Conservation (phyloP, 2,329 filamentous ascomycete species). For the Trichoderma polysporum region DNA sequence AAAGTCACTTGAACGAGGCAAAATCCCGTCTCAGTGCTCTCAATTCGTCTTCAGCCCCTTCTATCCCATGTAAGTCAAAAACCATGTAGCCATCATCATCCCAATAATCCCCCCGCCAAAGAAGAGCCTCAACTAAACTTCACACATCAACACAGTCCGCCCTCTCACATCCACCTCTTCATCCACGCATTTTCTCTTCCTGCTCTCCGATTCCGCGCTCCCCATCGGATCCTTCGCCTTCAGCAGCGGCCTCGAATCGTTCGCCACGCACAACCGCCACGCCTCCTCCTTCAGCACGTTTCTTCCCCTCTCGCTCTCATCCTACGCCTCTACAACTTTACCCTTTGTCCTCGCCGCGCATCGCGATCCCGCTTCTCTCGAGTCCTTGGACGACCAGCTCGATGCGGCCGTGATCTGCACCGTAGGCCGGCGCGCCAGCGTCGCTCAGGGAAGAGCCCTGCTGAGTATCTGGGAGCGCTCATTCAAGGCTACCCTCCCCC, state of each 20-base stretch:
- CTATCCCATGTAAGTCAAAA: background rate
- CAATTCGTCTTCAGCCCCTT: slow-evolving; percentile 4
- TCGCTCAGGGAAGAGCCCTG: slow-evolving; percentile 73
- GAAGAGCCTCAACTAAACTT: background rate
- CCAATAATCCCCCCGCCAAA: background rate
- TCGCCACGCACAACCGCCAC: slow-evolving; percentile 63
- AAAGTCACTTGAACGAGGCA: slow-evolving; percentile 46
- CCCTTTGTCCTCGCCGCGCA: slow-evolving; percentile 73
- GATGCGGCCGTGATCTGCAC: slow-evolving; percentile 76
- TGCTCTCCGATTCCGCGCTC: slow-evolving; percentile 78
- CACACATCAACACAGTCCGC: background rate
- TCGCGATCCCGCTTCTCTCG: slow-evolving; percentile 50
- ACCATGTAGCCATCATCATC: no score
- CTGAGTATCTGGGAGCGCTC: slow-evolving; percentile 75
- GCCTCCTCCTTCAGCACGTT: slow-evolving; percentile 59
- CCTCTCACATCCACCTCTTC: slow-evolving; percentile 26
- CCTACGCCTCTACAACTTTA: slow-evolving; percentile 69
- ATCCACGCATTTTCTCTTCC: slow-evolving; percentile 64
- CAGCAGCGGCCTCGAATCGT: slow-evolving; percentile 79
- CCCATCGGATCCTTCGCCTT: slow-evolving; percentile 87
- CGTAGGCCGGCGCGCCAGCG: slow-evolving; percentile 73
- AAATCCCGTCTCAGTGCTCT: slow-evolving; percentile 43
- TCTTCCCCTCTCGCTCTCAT: slow-evolving; percentile 67
- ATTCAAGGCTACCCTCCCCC: slow-evolving; percentile 46
- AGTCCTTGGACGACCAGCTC: slow-evolving; percentile 68